phyloP scores from a whole-genome alignment of 1,284 basidiomycete genomes.

The Phenoliferia sp. region DNA sequence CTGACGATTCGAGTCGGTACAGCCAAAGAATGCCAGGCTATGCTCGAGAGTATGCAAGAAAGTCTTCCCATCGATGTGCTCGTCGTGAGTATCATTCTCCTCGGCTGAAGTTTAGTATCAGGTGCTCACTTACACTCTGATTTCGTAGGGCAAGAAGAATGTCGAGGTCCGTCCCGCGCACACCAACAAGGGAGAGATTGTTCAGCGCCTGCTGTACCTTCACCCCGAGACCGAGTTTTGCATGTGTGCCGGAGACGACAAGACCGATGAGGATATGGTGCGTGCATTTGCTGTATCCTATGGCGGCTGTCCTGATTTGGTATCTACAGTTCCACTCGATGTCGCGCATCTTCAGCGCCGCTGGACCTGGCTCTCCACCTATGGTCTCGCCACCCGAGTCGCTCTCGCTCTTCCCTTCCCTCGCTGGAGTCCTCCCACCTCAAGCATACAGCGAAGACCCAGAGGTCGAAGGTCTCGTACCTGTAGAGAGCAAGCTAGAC shows the following conservation, averaged over 20 bases:
- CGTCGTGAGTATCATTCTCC: slow-evolving; percentile 28
- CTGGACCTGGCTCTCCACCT: slow-evolving; percentile 19
- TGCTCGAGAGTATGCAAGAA: slow-evolving; percentile 72
- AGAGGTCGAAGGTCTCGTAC: slow-evolving; percentile 12
- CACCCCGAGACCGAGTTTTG: slow-evolving; percentile 91
- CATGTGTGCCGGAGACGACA: slow-evolving; percentile 97
- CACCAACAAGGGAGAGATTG: slow-evolving; percentile 95
- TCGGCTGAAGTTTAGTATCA: neutral
- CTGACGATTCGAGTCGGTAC: slow-evolving; percentile 15
- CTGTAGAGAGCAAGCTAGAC: slow-evolving; percentile 27
- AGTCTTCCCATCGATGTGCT: slow-evolving; percentile 43
- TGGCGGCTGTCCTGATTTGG: neutral
- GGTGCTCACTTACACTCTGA: neutral
- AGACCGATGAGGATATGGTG: slow-evolving; percentile 54
- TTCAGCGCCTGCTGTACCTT: slow-evolving; percentile 84
- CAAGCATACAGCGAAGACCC: slow-evolving; percentile 3
- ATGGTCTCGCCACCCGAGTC: slow-evolving; percentile 27
- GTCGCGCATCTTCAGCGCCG: slow-evolving; percentile 29
- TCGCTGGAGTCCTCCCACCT: slow-evolving; percentile 8
- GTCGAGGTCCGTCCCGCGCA: slow-evolving; percentile 87
- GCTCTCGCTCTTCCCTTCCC: slow-evolving; percentile 30
- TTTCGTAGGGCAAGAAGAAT: slow-evolving; percentile 79
- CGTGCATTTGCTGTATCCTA: neutral
- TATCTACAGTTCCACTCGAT: slow-evolving; percentile 28
- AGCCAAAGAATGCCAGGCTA: slow-evolving; percentile 84